These are phyloP conservation scores for Malassezia equina DNA, from an alignment of 1,284 basidiomycete species.

Conservation along the genomic window DNA sequence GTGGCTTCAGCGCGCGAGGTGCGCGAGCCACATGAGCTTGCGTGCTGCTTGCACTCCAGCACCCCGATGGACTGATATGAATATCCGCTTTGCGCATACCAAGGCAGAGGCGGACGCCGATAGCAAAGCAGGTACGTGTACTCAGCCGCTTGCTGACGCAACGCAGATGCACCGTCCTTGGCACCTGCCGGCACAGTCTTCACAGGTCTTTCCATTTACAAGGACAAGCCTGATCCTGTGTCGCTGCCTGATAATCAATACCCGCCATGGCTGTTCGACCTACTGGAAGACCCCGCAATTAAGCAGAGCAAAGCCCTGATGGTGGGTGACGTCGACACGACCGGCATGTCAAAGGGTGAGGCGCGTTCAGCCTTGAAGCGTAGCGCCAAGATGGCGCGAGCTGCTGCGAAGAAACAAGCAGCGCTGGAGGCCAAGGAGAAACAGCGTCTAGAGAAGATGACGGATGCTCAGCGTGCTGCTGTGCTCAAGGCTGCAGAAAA, in stretches of 20 bases:
- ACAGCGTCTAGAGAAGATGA: constrained; percentile 9
- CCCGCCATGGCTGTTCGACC: constrained; percentile 77
- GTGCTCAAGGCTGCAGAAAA: not conserved
- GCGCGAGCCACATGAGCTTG: not conserved
- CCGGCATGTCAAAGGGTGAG: constrained; percentile 42
- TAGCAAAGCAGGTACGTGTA: constrained; percentile 2
- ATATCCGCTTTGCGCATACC: not conserved
- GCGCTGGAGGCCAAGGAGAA: constrained; percentile 25
- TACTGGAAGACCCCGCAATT: constrained; percentile 51
- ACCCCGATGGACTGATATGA: not conserved
- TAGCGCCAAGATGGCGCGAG: constrained; percentile 30
- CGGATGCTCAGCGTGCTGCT: not conserved
- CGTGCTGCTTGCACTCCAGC: not conserved
- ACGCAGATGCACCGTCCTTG: constrained; percentile 22
- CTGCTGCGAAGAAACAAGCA: constrained; percentile 26
- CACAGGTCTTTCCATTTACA: constrained; percentile 67
- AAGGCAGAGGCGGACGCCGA: not conserved
- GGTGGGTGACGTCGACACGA: constrained; percentile 30
- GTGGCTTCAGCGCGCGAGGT: not conserved
- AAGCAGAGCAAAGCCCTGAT: constrained; percentile 25
- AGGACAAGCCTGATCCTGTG: constrained; percentile 68
- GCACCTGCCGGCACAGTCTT: constrained; percentile 60
- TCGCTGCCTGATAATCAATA: constrained; percentile 74
- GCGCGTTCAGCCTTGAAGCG: constrained; percentile 36
- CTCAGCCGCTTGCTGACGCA: not conserved